Evolutionary conservation across 495 filamentous ascomycete genomes (phyloP).

Genomic region (Parachaetomium inaequale): DNA sequence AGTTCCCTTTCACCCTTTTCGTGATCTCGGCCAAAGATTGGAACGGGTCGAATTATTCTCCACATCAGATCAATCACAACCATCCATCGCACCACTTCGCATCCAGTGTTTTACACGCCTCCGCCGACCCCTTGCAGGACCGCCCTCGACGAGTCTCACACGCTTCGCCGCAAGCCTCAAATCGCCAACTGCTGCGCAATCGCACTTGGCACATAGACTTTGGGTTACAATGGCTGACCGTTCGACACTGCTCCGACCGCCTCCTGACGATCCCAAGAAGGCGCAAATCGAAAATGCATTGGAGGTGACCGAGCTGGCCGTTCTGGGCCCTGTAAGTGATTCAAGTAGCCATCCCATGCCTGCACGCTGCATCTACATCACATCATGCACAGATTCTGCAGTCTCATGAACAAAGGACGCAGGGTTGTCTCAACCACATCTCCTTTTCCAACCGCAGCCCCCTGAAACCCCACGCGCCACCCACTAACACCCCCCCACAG

Average conservation of each 20-base stretch:
- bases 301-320: constrained; percentile 73
- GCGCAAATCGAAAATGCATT: constrained; percentile 84
- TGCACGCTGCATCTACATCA: not conserved
- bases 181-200: not conserved
- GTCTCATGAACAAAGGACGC: not conserved
- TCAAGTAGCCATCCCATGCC: not conserved
- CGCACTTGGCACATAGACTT: not conserved
- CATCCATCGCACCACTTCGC: too few relatives aligned
- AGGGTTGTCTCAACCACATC: not conserved
- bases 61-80: not conserved
- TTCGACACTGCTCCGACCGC: constrained; percentile 72
- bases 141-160: not conserved
- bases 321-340: constrained; percentile 69
- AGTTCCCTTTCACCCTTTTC: not conserved
- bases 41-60: too few relatives aligned
- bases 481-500: constrained; percentile 35
- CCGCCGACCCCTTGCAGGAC: not conserved
- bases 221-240: constrained; percentile 21
- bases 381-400: not conserved
- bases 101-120: not conserved
- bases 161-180: not conserved
- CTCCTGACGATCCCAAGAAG: constrained; percentile 65
- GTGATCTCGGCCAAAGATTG: not conserved
- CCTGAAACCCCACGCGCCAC: not conserved
- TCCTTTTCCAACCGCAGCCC: constrained; percentile 9